phyloP scores from a whole-genome alignment of 2,329 filamentous ascomycete species.

The Xylaria sp. region DNA sequence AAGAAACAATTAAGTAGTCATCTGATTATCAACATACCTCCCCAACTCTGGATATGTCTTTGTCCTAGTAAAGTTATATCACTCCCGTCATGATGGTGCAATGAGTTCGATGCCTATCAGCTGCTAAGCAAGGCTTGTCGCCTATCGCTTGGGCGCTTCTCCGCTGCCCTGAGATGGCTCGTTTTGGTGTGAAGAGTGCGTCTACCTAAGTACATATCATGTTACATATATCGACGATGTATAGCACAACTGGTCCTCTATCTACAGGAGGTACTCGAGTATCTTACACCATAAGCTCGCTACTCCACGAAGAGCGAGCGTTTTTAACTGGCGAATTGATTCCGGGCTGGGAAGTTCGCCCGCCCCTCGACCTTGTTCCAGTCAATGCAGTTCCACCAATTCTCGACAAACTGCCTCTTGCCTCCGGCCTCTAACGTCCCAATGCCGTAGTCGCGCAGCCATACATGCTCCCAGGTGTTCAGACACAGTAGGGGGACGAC shows the following conservation, averaged over 20 bases:
- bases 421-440: conserved; percentile 62
- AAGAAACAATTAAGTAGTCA: neutral
- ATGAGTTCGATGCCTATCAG: too few relatives aligned
- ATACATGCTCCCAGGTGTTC: conserved; percentile 96
- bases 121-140: neutral
- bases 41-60: neutral
- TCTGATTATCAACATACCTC: neutral
- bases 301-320: conserved; percentile 23
- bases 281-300: conserved; percentile 15
- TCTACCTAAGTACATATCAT: neutral
- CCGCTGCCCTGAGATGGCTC: neutral
- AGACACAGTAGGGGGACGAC: conserved; percentile 82
- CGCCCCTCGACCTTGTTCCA: conserved; percentile 71
- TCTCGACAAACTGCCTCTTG: conserved; percentile 74
- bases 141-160: neutral
- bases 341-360: conserved; percentile 25
- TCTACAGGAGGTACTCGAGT: conserved; percentile 19
- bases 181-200: conserved; percentile 2
- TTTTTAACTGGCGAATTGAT: conserved; percentile 6
- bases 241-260: conserved; percentile 1
- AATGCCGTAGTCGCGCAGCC: conserved; percentile 77
- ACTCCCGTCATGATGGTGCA: too few relatives aligned
- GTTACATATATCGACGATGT: conserved; percentile 5
- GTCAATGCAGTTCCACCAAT: conserved; percentile 88
- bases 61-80: neutral